Conservation (phyloP, 257 asterid genomes). For the Coffea canephora region DNA sequence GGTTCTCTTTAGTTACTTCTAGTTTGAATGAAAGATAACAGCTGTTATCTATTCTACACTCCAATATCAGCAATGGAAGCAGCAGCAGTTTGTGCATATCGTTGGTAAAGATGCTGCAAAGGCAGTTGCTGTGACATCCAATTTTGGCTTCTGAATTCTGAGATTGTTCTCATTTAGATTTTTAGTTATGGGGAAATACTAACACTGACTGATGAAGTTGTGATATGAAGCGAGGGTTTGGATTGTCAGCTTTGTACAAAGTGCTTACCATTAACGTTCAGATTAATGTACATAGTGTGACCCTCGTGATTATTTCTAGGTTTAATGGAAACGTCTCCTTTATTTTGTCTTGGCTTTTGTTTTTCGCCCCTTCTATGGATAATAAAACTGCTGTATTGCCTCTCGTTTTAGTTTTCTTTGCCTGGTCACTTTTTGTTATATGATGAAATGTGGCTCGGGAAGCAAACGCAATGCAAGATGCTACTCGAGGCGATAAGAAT, state of each 20-base stretch:
- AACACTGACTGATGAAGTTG: not conserved
- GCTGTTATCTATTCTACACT: not conserved
- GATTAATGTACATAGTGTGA: not conserved
- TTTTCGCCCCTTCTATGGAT: too few species aligned
- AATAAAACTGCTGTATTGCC: too few species aligned
- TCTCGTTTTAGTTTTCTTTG: too few species aligned
- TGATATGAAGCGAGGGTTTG: not conserved
- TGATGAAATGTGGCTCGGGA: too few species aligned
- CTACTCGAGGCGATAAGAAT: too few species aligned
- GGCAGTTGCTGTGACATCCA: not conserved
- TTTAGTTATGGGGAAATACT: not conserved
- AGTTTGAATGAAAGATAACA: not conserved
- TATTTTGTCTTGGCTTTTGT: not conserved
- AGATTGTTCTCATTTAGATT: not conserved
- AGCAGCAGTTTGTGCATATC: not conserved
- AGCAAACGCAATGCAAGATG: too few species aligned
- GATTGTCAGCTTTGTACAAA: not conserved
- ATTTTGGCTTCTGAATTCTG: not conserved
- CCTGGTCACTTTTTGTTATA: too few species aligned
- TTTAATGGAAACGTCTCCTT: not conserved
- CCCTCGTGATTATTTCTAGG: not conserved
- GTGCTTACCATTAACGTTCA: not conserved
- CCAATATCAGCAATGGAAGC: not conserved
- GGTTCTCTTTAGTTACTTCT: not conserved
- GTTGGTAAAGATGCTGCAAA: not conserved